phyloP scores from a whole-genome alignment of 139 green algal species.

The Picochlorum costavermella region DNA sequence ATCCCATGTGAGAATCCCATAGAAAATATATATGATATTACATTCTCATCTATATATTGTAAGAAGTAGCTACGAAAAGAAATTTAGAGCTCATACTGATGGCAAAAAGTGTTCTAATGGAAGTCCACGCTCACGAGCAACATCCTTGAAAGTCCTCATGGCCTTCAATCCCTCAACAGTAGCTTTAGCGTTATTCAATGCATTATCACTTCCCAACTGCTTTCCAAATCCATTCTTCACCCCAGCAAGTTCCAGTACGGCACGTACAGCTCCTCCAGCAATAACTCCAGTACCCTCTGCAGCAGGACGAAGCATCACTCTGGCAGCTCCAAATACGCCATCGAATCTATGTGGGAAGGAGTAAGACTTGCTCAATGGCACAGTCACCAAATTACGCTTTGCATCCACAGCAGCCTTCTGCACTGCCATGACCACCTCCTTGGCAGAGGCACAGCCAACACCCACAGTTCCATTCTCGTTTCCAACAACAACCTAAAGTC shows the following conservation, averaged over 20 bases:
- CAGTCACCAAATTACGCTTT: constrained; percentile 48
- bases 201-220: constrained; percentile 76
- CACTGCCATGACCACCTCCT: constrained; percentile 79
- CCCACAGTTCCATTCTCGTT: constrained; percentile 63
- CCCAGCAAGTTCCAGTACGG: constrained; percentile 86
- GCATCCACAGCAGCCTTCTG: constrained; percentile 72
- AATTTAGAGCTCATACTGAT: not conserved
- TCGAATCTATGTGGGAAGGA: constrained; percentile 81
- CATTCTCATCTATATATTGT: no score
- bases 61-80: no score
- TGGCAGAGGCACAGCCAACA: constrained; percentile 77
- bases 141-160: constrained; percentile 65
- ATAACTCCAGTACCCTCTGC: constrained; percentile 75
- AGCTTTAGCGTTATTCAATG: constrained; percentile 90
- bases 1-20: no score
- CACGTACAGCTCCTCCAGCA: constrained; percentile 73
- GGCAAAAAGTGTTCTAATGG: constrained; percentile 55
- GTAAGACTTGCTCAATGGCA: constrained; percentile 47
- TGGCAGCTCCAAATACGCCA: constrained; percentile 68
- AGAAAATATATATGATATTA: no score
- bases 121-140: constrained; percentile 52
- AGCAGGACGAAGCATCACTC: constrained; percentile 79
- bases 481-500: constrained; percentile 54
- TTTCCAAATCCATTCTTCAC: constrained; percentile 91
- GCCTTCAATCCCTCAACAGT: constrained; percentile 60